A percentile compares a stretch with the other conserved stretches of the same genome.
phyloP scores from a whole-genome alignment of 1,139 yeast genomes.

The Scheffersomyces cryptocercus region DNA sequence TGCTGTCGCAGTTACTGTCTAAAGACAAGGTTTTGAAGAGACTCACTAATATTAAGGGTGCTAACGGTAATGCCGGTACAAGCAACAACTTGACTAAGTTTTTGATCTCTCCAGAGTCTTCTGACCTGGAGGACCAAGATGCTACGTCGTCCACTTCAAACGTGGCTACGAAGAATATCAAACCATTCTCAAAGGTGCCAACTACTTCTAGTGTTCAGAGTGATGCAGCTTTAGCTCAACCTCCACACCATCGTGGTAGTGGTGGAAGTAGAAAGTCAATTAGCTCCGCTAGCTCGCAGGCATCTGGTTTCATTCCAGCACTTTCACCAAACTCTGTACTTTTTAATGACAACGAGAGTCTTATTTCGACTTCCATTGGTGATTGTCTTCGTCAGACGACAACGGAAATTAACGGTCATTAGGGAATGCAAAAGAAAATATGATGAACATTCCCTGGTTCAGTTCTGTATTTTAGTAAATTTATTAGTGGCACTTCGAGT shows the following conservation, averaged over 20 bases:
- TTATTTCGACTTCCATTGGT: slow-evolving; percentile 40
- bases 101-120: slow-evolving; percentile 25
- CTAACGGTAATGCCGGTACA: slow-evolving; percentile 12
- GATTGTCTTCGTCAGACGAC: slow-evolving; percentile 42
- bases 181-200: neutral
- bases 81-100: slow-evolving; percentile 7
- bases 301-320: slow-evolving; percentile 2
- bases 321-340: neutral
- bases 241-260: slow-evolving; percentile 1
- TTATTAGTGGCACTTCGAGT: too few relatives aligned
- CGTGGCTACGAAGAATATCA: neutral
- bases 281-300: slow-evolving; percentile 10
- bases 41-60: slow-evolving; percentile 4
- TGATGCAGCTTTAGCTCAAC: neutral
- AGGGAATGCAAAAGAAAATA: slow-evolving; percentile 2
- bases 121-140: slow-evolving; percentile 14
- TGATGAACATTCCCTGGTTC: too few relatives aligned
- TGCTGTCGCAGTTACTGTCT: slow-evolving; percentile 23
- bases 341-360: slow-evolving; percentile 27
- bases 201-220: neutral
- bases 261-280: slow-evolving; percentile 11
- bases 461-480: too few relatives aligned
- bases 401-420: slow-evolving; percentile 37
- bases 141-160: slow-evolving; percentile 5
- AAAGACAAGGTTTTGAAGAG: slow-evolving; percentile 18